phyloP scores from a whole-genome alignment of 2,329 filamentous ascomycete genomes.

The Aspergillus ochraceus region DNA sequence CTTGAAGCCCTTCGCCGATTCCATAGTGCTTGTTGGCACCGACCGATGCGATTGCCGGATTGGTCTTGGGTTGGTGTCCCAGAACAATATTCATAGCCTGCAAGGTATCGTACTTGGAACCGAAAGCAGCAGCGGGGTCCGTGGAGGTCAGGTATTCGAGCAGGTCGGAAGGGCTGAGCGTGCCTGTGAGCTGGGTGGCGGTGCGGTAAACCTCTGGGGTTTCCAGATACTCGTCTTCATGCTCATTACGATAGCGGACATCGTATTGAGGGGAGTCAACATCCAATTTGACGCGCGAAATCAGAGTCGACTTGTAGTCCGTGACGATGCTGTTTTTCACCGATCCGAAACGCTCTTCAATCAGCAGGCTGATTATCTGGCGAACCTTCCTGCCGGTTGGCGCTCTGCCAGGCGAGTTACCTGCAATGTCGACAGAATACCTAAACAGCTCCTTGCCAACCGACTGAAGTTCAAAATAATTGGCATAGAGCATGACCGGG shows the following conservation, averaged over 20 bases:
- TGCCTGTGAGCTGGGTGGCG: slow-evolving; percentile 33
- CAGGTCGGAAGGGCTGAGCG: slow-evolving; percentile 42
- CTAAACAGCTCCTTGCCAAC: slow-evolving; percentile 40
- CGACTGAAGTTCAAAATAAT: slow-evolving; percentile 40
- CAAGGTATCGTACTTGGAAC: slow-evolving; percentile 51
- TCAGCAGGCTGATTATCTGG: slow-evolving; percentile 50
- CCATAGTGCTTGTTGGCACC: slow-evolving; percentile 57
- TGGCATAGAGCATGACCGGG: slow-evolving; percentile 37
- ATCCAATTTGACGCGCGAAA: slow-evolving; percentile 31
- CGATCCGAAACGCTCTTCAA: slow-evolving; percentile 38
- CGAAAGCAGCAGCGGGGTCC: slow-evolving; percentile 37
- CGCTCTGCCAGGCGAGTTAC: slow-evolving; percentile 22
- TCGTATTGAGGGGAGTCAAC: slow-evolving; percentile 17
- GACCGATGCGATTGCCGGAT: slow-evolving; percentile 44
- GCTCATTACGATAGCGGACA: slow-evolving; percentile 36
- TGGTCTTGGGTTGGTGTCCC: slow-evolving; percentile 48
- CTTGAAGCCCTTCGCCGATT: slow-evolving; percentile 30
- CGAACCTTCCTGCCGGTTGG: slow-evolving; percentile 46
- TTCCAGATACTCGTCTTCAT: slow-evolving; percentile 35
- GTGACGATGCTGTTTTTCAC: slow-evolving; percentile 34
- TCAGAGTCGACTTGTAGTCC: slow-evolving; percentile 41
- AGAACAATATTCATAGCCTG: slow-evolving; percentile 62
- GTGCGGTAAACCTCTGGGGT: slow-evolving; percentile 37
- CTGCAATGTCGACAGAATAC: slow-evolving; percentile 41
- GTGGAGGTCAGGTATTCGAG: slow-evolving; percentile 45